Evolutionary conservation across 2,329 filamentous ascomycete genomes (phyloP), one percentile per base, ranked within the genome.

Genomic region (Claviceps capensis): DNA sequence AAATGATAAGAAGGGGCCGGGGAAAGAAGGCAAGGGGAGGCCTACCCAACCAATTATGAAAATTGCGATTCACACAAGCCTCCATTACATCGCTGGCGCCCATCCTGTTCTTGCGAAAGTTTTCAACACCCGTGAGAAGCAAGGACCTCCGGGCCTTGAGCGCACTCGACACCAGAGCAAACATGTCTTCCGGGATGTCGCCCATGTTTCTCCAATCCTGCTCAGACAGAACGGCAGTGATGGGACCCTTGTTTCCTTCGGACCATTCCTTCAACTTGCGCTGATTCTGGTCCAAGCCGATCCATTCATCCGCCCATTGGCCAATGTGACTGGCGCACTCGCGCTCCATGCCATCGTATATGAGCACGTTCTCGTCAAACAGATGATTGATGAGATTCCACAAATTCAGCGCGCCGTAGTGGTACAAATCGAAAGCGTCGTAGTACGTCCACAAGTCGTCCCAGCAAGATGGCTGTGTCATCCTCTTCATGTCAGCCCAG

Each of bases 401-500:
- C 13, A 77, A 62, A 54, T 78, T 78, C 54, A 69, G 62, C 0
- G 69, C 70, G 7, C 75, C 75, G 13, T 68, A 63, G 38, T 65
- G 47, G 59, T 73, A 78, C 30, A 78, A 62, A 48, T 78, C 75
- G 9, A 60, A 53, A 1, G 68, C 65, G 55, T 78, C 75, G 47
- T 73, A 78, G 56, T 72, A 77, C 2, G 61, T 57, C 63, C 71
- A 76, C 22, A 78, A 60, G 26, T 73, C 69, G 38, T 67, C 65
- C 61, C 67, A 72, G 54, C 52, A 61, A 30, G 60, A 16, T 2
- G 63, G 65, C 19, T 59, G 45, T 19, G 50, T 54, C 61, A 72
- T 67, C 1, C 38, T 37, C 53, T 61, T 65, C 62, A 74, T 65
- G 11, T 59, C 50, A 1, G 62, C 49, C 67, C 67, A 70, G 47